A percentile compares a stretch with the other conserved stretches of the same genome.
These are phyloP conservation scores for Leucogyrophana mollusca DNA, from an alignment of 768 basidiomycete species.

Conservation along the genomic window DNA sequence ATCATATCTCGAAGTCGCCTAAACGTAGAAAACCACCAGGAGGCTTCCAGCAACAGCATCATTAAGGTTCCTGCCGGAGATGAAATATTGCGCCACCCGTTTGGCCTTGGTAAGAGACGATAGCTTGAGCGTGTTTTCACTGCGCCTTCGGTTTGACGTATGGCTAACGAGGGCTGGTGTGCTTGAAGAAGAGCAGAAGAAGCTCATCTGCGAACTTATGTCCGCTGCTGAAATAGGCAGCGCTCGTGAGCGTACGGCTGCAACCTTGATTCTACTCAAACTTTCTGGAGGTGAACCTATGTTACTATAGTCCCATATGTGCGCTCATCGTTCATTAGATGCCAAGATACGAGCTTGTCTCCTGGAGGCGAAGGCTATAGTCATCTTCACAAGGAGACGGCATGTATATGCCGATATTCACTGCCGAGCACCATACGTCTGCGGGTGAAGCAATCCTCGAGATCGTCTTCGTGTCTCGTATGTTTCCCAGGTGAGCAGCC, in stretches of 20 bases:
- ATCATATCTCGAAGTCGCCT: constrained; percentile 10
- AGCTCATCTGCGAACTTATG: constrained; percentile 12
- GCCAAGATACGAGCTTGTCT: constrained; percentile 7
- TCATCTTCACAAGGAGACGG: constrained; percentile 13
- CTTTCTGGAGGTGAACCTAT: constrained; percentile 16
- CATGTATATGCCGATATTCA: too few relatives aligned
- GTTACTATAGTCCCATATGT: background rate
- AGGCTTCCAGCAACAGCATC: too few relatives aligned
- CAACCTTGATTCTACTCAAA: constrained; percentile 20
- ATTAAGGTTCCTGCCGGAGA: too few relatives aligned
- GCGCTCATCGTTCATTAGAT: constrained; percentile 11
- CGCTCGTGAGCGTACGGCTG: constrained; percentile 17
- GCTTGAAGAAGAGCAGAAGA: constrained; percentile 4
- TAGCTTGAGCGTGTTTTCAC: background rate
- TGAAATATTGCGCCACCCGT: constrained; percentile 8
- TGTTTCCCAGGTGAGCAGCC: too few relatives aligned
- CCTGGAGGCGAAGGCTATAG: constrained; percentile 5
- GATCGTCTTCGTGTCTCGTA: too few relatives aligned
- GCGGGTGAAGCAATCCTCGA: too few relatives aligned
- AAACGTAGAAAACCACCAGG: background rate
- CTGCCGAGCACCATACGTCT: too few relatives aligned
- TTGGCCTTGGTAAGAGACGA: constrained; percentile 20
- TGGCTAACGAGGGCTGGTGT: constrained; percentile 6
- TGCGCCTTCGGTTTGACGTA: background rate
- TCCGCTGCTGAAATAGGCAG: background rate